A percentile compares a stretch with the other conserved stretches of the same genome.
Conservation (phyloP, 225 moss, liverwort and hornwort species). For the Asterella californica region DNA sequence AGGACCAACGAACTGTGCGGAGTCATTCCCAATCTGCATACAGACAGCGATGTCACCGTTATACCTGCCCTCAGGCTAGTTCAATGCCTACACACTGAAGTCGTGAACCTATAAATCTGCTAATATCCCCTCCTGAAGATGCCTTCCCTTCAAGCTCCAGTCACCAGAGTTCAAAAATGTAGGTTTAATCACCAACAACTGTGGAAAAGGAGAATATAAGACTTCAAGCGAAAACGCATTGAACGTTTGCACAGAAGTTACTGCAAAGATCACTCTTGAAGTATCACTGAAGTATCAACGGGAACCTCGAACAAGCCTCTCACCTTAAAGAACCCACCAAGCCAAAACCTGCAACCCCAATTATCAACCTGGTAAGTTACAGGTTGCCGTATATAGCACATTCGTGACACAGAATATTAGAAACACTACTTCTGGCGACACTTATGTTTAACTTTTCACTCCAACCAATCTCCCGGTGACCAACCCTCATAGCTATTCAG, state of each 20-base stretch:
- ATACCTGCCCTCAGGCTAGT: background rate
- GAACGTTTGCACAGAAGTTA: background rate
- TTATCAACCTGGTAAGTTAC: background rate
- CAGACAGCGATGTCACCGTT: background rate
- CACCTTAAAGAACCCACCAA: constrained; percentile 59
- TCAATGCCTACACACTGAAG: background rate
- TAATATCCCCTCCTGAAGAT: background rate
- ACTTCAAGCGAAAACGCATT: background rate
- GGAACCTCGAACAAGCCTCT: background rate
- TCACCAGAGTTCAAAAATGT: background rate
- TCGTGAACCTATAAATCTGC: background rate
- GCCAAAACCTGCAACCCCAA: constrained; percentile 51
- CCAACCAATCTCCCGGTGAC: background rate
- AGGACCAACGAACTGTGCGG: constrained; percentile 65
- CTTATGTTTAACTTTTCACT: too few species aligned
- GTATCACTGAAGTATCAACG: background rate
- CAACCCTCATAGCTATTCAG: background rate
- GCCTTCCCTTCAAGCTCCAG: background rate
- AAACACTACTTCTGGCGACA: background rate
- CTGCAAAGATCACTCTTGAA: background rate
- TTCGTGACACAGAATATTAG: background rate
- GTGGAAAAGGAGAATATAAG: background rate
- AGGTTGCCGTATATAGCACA: background rate
- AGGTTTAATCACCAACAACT: background rate
- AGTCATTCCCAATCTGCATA: constrained; percentile 59